Conservation (phyloP, 257 asterid genomes). For the Osmanthus fragrans region DNA sequence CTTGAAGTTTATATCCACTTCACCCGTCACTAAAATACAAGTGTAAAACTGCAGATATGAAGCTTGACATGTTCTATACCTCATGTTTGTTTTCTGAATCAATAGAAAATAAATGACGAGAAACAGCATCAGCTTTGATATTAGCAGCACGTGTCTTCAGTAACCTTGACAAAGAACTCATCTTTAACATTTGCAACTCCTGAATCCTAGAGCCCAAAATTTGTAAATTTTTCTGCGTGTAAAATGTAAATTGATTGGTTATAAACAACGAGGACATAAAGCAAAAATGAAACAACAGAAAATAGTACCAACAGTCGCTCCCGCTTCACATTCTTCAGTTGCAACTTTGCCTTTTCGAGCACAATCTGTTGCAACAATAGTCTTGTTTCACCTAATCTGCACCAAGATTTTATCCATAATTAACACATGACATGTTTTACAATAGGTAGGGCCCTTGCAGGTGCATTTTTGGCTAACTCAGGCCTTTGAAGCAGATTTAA, state of each 20-base stretch:
- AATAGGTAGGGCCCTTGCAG: neutral
- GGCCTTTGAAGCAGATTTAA: conserved; percentile 2
- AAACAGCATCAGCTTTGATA: conserved; percentile 31
- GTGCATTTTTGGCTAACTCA: conserved; percentile 15
- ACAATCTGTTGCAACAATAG: conserved; percentile 54
- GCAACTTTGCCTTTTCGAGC: conserved; percentile 66
- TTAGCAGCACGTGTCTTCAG: conserved; percentile 26
- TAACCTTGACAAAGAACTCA: conserved; percentile 33
- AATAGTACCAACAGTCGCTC: conserved; percentile 66
- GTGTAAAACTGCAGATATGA: neutral
- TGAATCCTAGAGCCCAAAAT: conserved; percentile 52
- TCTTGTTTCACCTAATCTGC: conserved; percentile 63
- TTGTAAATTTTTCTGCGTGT: conserved; percentile 62
- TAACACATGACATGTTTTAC: neutral
- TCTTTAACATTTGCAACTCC: conserved; percentile 51
- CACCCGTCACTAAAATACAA: neutral
- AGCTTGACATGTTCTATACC: conserved; percentile 34
- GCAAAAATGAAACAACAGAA: conserved; percentile 25
- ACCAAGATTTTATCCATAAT: conserved; percentile 31
- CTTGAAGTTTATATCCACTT: neutral
- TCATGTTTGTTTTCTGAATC: conserved; percentile 34
- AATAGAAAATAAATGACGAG: conserved; percentile 30
- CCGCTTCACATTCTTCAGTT: conserved; percentile 56
- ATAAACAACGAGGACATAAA: conserved; percentile 2
- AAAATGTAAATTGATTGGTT: conserved; percentile 26